A percentile compares a stretch with the other conserved stretches of the same genome.
Conservation (phyloP, 208 protist species). For the Trichomonas tenax region DNA sequence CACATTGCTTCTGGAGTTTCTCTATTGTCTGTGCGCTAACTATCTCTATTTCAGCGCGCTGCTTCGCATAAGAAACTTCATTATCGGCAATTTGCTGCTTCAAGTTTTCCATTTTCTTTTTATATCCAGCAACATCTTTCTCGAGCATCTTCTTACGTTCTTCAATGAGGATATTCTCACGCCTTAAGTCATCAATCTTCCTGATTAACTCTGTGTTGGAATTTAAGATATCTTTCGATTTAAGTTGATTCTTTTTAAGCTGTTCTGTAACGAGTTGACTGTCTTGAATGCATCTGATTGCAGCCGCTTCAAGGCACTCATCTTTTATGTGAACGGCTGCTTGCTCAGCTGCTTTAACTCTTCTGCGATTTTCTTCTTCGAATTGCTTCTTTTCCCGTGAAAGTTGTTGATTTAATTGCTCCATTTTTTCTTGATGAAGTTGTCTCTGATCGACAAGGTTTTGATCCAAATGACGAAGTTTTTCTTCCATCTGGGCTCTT, state of each 20-base stretch:
- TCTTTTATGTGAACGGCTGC: background rate
- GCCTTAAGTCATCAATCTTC: background rate
- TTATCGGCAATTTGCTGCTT: background rate
- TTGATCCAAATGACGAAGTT: background rate
- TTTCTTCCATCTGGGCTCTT: background rate
- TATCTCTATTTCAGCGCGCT: background rate
- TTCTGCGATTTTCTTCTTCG: background rate
- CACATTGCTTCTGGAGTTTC: background rate
- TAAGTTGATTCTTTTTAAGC: background rate
- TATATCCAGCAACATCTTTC: background rate
- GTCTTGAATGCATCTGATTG: conserved; percentile 8
- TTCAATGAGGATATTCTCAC: background rate
- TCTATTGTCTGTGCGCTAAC: background rate
- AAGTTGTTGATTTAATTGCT: background rate
- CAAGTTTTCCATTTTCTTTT: background rate
- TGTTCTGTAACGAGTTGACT: background rate
- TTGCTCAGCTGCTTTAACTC: background rate
- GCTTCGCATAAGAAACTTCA: background rate
- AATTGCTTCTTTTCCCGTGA: background rate
- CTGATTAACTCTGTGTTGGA: background rate
- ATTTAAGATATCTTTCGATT: background rate
- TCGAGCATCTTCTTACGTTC: background rate
- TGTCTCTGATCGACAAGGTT: background rate
- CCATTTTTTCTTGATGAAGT: conserved; percentile 15
- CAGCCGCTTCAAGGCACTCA: background rate